Evolutionary conservation across 352 stramenopile genomes (phyloP), one percentile per base, ranked within the genome.

Genomic region (Phytophthora ramorum): DNA sequence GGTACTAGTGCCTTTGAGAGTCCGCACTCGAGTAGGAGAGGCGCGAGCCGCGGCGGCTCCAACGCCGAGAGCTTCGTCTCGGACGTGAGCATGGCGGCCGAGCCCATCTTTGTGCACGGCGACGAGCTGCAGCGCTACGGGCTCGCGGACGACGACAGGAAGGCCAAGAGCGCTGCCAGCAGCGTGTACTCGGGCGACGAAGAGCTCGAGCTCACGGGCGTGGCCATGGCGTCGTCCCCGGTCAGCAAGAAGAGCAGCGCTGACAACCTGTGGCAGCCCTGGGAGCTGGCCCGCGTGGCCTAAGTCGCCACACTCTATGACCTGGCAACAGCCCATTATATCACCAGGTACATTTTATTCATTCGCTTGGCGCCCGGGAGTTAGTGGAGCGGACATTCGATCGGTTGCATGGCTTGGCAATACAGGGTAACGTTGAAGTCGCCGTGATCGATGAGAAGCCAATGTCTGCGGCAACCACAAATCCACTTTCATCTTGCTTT

Each of bases 191-290:
- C 74, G 6, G 78, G 67, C 4, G 85, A 89, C 13, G 76, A 90
- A 24, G 85, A 93, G 45, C 80, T 93, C 32, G 85, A 93, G 54
- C 63, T 91, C 16, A 91, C 83, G 2, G 85, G 85, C 2, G 69
- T 93, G 32, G 65, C 67, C 16, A 71, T 90, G 52, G 69, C 68
- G 37, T 88, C 71, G 4, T 51, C 48, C 2, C 53, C 50, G 7
- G 26, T 26, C 16, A 65, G 48, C 4, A 78, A 65, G 22, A 85
- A 85, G 41, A 67, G 63, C 24, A 88, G 73, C 44, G 71, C 54
- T 3, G 73, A 94, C 38, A 71, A 78, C 26, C 56, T 94, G 30
- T 94, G 86, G 86, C 78, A 94, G 59, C 82, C 82, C 3, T 94
- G 82, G 86, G 86, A 94, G 60, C 71, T 92, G 7, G 79, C 83